phyloP scores from a whole-genome alignment of 352 stramenopile species.

The Phytophthora palmivora region DNA sequence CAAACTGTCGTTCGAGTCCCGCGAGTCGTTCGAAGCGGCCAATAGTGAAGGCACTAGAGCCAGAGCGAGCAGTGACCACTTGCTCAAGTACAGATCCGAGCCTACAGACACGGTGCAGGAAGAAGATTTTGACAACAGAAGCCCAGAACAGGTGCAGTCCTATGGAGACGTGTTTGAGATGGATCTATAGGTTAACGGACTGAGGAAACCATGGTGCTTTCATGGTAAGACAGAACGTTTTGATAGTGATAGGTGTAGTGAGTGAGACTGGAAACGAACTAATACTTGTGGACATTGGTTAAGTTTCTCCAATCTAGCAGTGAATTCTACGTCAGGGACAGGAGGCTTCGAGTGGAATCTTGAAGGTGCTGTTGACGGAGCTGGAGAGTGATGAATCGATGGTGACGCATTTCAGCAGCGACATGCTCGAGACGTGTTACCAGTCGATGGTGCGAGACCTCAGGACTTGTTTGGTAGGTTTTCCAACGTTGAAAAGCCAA shows the following conservation, averaged over 20 bases:
- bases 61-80: constrained; percentile 11
- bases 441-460: constrained; percentile 36
- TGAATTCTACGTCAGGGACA: not conserved
- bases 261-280: constrained; percentile 11
- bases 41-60: constrained; percentile 4
- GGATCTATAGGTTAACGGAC: constrained; percentile 51
- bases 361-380: constrained; percentile 41
- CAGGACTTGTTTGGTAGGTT: constrained; percentile 17
- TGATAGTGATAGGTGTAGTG: constrained; percentile 20
- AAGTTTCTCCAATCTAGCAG: no score
- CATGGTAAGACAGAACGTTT: constrained; percentile 4
- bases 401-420: constrained; percentile 37
- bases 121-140: constrained; percentile 22
- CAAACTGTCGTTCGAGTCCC: constrained; percentile 72
- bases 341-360: constrained; percentile 12
- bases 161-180: constrained; percentile 68
- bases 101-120: constrained; percentile 43
- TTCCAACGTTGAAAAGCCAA: constrained; percentile 51
- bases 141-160: constrained; percentile 38
- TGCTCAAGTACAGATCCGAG: constrained; percentile 34
- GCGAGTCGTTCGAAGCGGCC: constrained; percentile 62
- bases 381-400: constrained; percentile 35
- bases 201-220: not conserved
- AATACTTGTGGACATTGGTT: no score
- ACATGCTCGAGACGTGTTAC: constrained; percentile 40